phyloP scores from a whole-genome alignment of 768 basidiomycete genomes.

The Naganishia randhawae region DNA sequence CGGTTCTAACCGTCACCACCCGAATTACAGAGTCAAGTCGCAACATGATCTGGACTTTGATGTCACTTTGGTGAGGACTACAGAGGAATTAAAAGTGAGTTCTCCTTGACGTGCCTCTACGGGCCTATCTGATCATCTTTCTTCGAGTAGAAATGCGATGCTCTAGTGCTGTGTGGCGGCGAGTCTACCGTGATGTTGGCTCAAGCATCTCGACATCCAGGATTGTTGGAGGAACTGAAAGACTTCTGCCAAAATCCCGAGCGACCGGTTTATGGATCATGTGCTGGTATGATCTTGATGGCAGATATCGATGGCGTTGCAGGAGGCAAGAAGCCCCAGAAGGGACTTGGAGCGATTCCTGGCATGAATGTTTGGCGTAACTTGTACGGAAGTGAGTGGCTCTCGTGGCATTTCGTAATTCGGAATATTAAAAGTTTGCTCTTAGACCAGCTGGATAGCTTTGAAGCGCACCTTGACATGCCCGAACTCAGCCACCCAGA shows the following conservation, averaged over 20 bases:
- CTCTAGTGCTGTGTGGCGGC: slow-evolving; percentile 89
- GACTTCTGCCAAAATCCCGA: slow-evolving; percentile 59
- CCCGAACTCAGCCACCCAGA: slow-evolving; percentile 61
- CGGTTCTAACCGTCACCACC: neutral
- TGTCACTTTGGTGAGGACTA: slow-evolving; percentile 62
- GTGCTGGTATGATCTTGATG: slow-evolving; percentile 88
- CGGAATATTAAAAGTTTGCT: neutral
- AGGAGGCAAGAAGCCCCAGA: slow-evolving; percentile 61
- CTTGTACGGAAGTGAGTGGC: slow-evolving; percentile 82
- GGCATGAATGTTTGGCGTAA: slow-evolving; percentile 77
- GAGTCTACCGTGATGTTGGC: slow-evolving; percentile 85
- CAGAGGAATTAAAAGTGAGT: slow-evolving; percentile 60
- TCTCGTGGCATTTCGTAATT: slow-evolving; percentile 5
- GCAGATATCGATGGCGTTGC: slow-evolving; percentile 61
- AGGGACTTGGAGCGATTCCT: slow-evolving; percentile 69
- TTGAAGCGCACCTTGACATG: slow-evolving; percentile 72
- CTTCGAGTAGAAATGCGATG: slow-evolving; percentile 59
- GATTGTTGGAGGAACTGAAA: slow-evolving; percentile 73
- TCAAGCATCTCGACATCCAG: slow-evolving; percentile 66
- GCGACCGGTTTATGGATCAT: slow-evolving; percentile 90
- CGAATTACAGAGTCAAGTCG: slow-evolving; percentile 31
- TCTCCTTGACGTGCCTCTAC: neutral
- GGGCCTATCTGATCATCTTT: neutral
- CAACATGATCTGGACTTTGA: slow-evolving; percentile 35
- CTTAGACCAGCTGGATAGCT: slow-evolving; percentile 72